Evolutionary conservation across 2,329 filamentous ascomycete genomes (phyloP), one percentile per base, ranked within the genome.

Genomic region (Talaromyces islandicus): DNA sequence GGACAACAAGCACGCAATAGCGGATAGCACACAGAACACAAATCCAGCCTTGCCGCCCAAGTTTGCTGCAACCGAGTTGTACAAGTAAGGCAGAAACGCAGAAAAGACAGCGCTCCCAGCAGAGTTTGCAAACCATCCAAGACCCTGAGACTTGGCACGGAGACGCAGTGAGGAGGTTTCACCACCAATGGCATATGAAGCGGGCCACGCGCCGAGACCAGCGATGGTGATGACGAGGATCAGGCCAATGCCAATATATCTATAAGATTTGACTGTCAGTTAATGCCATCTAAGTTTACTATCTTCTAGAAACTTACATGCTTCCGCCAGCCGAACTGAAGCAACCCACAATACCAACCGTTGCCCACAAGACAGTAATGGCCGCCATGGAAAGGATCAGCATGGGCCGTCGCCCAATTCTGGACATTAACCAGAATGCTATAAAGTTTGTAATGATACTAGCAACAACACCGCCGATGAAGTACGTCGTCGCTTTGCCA

Each of bases 41-140:
- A 51, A 25, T 14, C 48, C 48, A 27, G 21, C 24, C 21, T 48
- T 48, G 1, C 48, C 48, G 1, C 21, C 21, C 48, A 51, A 9
- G 48, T 51, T 29, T 29, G 48, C 24, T 25, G 48, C 48, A 51
- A 29, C 48, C 11, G 24, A 17, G 21, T 51, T 51, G 48, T 51
- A 82, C 12, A 80, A 75, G 59, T 82, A 83, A 0, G 81, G 80
- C 0, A 82, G 64, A 7, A 74, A 73, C 32, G 82, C 74, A 0
- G 75, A 74, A 51, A 80, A 77, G 24, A 76, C 68, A 1, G 74
- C 75, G 25, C 73, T 73, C 14, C 71, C 65, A 0, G 77, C 68
- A 0, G 75, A 73, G 0, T 73, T 74, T 0, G 72, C 68, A 11
- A 78, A 73, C 70, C 80, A 80, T 5, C 71, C 71, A 41, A 76